Evolutionary conservation across 257 asterid species (phyloP), one percentile per base, ranked within the genome.

Genomic region (Pogostemon cablin): DNA sequence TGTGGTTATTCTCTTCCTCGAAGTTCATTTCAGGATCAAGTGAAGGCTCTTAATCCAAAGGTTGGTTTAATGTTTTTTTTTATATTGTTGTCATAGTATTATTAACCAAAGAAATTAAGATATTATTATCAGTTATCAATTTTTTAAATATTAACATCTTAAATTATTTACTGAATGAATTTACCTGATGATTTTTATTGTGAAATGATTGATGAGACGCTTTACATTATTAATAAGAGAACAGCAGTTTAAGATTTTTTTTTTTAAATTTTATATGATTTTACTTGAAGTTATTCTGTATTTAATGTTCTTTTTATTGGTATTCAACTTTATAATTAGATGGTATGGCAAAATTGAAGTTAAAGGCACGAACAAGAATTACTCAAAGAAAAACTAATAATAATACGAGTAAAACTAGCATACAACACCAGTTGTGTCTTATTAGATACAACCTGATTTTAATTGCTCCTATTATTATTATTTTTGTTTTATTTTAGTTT

Each of bases 11-110:
- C 99, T 73, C 32, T 91, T 72, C 77, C 95, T 69, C 88, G 99
- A 79, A 77, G 80, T 73, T 77, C 81, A 58, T 93, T 93, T 79
- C 97, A 91, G 79, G 97, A 89, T 74, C 87, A 87, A 78, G 96
- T 93, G 77, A 93, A 89, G 86, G 87, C 88, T 80, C 91, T 83
- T 62, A 93, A 93, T 76, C 87, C 87, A 15, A 85, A 89, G 97
- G 99, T 93, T 74, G 67, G 87, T 76, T 53, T 40, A 40, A 6
- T 50, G 9, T 34, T 20, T 47, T 34, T 34, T 56, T 57, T 60
- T 37, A 15, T 57, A 25, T 39, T 56, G 3, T 40, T 57, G 15
- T 34, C n/a, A 7, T 2, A 3, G 7, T 64, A 9, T 57, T 54
- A 55, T 62, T 57, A 63, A 7, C 2, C 50, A 42, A 35, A 62